Evolutionary conservation across 371 early-diverging fungal species (phyloP).

Genomic region (Coemansia sp.): DNA sequence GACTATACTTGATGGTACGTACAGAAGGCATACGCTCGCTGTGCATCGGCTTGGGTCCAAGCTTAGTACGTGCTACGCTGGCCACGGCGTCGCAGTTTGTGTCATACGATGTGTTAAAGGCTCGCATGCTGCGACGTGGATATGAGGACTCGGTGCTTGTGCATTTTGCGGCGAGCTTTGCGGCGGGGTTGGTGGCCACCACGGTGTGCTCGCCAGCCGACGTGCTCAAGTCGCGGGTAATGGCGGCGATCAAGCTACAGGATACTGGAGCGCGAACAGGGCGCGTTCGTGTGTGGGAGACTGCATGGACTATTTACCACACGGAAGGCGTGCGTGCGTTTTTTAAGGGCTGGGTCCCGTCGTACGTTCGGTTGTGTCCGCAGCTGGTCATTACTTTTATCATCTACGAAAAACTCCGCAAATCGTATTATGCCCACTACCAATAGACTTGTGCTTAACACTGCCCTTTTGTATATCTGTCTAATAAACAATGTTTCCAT

Average conservation of each 20-base stretch:
- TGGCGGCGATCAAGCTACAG: constrained; percentile 56
- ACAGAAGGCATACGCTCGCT: constrained; percentile 66
- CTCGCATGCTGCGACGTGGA: constrained; percentile 54
- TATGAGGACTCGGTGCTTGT: constrained; percentile 62
- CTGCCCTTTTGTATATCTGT: background rate
- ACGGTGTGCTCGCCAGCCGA: constrained; percentile 83
- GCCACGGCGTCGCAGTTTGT: constrained; percentile 76
- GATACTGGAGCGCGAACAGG: background rate
- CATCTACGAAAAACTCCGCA: constrained; percentile 68
- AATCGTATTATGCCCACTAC: constrained; percentile 32
- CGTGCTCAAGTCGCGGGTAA: constrained; percentile 83
- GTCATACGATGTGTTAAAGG: constrained; percentile 68
- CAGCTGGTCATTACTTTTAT: constrained; percentile 85
- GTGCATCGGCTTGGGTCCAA: constrained; percentile 70
- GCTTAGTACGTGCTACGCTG: constrained; percentile 69
- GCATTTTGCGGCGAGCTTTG: constrained; percentile 72
- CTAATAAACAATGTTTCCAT: background rate
- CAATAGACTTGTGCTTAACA: background rate
- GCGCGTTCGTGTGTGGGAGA: constrained; percentile 20
- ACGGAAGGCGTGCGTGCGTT: constrained; percentile 73
- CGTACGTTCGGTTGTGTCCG: constrained; percentile 73
- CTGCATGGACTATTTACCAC: constrained; percentile 36
- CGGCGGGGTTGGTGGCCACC: constrained; percentile 83
- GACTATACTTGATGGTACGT: constrained; percentile 58
- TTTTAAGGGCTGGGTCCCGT: constrained; percentile 85